These are phyloP conservation scores for Dioscorea dumetorum DNA, from an alignment of 106 monocot species.

Conservation along the genomic window DNA sequence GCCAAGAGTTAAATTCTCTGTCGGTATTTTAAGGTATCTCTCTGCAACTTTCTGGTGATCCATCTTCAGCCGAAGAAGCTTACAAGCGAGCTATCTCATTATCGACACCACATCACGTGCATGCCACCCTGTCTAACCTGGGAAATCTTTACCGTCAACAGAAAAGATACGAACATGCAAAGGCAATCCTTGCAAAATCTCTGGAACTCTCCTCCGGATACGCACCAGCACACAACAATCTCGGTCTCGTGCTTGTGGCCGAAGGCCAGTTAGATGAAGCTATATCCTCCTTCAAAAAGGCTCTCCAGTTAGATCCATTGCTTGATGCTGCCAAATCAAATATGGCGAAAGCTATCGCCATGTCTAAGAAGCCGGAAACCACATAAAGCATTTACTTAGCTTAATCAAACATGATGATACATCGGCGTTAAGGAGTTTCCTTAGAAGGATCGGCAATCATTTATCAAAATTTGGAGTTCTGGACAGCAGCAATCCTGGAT, in stretches of 20 bases:
- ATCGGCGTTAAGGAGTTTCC: no score
- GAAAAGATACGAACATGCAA: constrained; percentile 57
- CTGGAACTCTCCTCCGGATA: constrained; percentile 77
- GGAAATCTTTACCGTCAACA: constrained; percentile 85
- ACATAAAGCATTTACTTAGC: not conserved
- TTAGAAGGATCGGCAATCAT: no score
- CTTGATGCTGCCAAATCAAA: constrained; percentile 94
- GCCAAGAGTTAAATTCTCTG: no score
- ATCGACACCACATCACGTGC: constrained; percentile 49
- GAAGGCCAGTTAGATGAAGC: constrained; percentile 83
- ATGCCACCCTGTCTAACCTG: constrained; percentile 84
- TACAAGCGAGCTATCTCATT: constrained; percentile 67
- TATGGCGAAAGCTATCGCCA: constrained; percentile 40
- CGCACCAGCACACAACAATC: constrained; percentile 82
- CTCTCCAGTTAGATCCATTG: constrained; percentile 60
- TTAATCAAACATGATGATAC: no score
- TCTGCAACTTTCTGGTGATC: constrained; percentile 72
- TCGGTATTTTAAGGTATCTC: constrained; percentile 43
- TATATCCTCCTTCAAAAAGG: constrained; percentile 58
- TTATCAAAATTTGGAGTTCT: no score
- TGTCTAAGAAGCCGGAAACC: constrained; percentile 2
- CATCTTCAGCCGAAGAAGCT: constrained; percentile 61
- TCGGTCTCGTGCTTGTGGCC: constrained; percentile 79
- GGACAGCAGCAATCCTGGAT: no score
- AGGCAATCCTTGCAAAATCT: constrained; percentile 50